Evolutionary conservation across 2,329 filamentous ascomycete species (phyloP), one percentile per base, ranked within the genome.

Genomic region (Stagonosporopsis chrysanthemi): DNA sequence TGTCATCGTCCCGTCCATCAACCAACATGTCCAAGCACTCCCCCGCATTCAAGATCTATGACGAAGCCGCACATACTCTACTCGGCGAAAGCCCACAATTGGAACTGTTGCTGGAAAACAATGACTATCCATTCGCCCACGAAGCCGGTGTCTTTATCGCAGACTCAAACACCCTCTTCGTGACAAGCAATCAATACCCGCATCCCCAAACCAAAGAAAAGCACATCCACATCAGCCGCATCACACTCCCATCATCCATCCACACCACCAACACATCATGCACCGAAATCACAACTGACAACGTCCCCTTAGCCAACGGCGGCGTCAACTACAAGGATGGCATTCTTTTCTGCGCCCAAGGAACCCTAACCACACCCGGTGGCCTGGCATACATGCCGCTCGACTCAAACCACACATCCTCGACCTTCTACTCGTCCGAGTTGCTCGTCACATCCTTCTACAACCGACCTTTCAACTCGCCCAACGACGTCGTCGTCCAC

Each of bases 121-220:
- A 92, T 91, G 89, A 89, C 91, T 80, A 92, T 89, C 77, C 80
- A 0, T 83, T 83, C 48, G 81, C 81, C 1, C 82, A 84, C 58
- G 82, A 84, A 67, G 82, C 81, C 0, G 67, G 77, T 19, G 64
- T 79, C 36, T 79, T 70, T 64, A 68, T 77, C 8, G 63, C 69
- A 2, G 48, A 59, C 4, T 70, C 63, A 3, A 69, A 75, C 40
- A 64, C 64, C 2, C 60, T 79, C 9, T 79, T 72, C 63, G 70
- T 79, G 52, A 79, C 77, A 2, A 77, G 75, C 62, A 79, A 78
- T 47, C 71, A 65, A 45, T 67, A 63, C 19, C 42, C 35, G 2
- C 58, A 65, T 58, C 52, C 35, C 28, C 15, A 60, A 50, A 48
- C 50, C 50, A n/a, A 58, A 46, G n/a, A 55, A n/a, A 22, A 62